Conservation (phyloP, 2,329 filamentous ascomycete species). For the Alternaria gaisen region DNA sequence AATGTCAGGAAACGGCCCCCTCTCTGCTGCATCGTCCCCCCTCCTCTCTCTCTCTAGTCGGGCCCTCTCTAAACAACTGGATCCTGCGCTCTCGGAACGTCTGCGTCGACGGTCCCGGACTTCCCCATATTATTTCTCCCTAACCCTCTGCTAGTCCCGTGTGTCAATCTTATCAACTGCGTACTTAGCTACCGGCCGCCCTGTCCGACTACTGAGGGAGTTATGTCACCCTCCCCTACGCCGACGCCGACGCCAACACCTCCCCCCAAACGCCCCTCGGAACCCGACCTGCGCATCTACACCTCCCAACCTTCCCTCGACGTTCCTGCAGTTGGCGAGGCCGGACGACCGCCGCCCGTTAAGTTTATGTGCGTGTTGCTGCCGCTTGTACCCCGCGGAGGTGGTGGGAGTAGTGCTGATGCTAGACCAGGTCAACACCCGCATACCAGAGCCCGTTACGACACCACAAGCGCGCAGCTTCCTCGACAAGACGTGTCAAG, state of each 20-base stretch:
- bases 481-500: slow-evolving; percentile 69
- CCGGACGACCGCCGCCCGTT: slow-evolving; percentile 54
- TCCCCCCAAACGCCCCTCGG: slow-evolving; percentile 32
- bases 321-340: slow-evolving; percentile 51
- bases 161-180: slow-evolving; percentile 12
- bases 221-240: slow-evolving; percentile 29
- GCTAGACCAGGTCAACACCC: slow-evolving; percentile 60
- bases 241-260: slow-evolving; percentile 20
- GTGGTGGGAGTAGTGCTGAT: slow-evolving; percentile 26
- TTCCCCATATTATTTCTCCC: slow-evolving; percentile 30
- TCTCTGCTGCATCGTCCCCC: slow-evolving; percentile 12
- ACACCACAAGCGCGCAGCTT: slow-evolving; percentile 70
- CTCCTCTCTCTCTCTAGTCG: not conserved
- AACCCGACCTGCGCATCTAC: slow-evolving; percentile 47
- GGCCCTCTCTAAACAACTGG: not conserved
- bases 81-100: slow-evolving; percentile 21
- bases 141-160: slow-evolving; percentile 14
- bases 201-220: slow-evolving; percentile 9
- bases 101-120: slow-evolving; percentile 7
- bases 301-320: slow-evolving; percentile 60
- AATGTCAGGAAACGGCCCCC: slow-evolving; percentile 16
- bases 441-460: slow-evolving; percentile 70
- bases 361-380: slow-evolving; percentile 59
- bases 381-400: slow-evolving; percentile 31
- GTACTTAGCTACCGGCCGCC: slow-evolving; percentile 5